Base-by-base conservation (phyloP, 2,329 filamentous ascomycete genomes). In the Pseudogymnoascus sp. region DNA sequence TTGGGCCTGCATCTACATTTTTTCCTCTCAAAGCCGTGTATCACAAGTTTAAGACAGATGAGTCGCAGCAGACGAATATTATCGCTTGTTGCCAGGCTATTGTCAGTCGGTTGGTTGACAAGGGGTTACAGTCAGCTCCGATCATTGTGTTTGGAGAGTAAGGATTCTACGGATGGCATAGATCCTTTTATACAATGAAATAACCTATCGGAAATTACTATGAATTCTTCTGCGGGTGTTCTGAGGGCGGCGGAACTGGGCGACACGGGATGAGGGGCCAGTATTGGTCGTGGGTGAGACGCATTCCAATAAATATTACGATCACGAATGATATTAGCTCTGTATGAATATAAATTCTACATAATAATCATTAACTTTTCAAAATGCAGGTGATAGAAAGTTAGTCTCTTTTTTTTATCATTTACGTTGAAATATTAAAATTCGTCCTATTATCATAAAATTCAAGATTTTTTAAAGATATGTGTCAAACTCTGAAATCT, bases 1-100 rank as follows among this genome's bases (percentile, higher is more conserved):
- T 73, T 63, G 77, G 77, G 0, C 72, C 73, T 3, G 73, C 74
- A 0, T 77, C 77, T 19, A 61, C 62, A 7, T 42, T 64, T n/a
- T 23, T 19, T 3, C 53, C 62, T 6, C 36, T 64, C 28, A 47
- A n/a, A 17, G 38, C 33, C 5, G 62, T 59, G 7, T 61, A 61
- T 23, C 40, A 44, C 17, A 23, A 44, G 40, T 44, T 44, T 9
- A 44, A 44, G 19, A 11, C 19, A n/a, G 40, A 23, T 44, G 40
- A n/a, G 17, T 44, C 40, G 21, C 40, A 21, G 40, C 40, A 44
- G 19, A 44, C 4, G 19, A 44, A 44, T 44, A 44, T 44, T 23
- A 13, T 44, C 17, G 40, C 19, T 44, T 19, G 40, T 8, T 44
- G 40, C 11, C 10, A 23, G 40, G 40, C 17, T 10, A 44, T 44